These are phyloP conservation scores for Acrodontium crateriforme DNA, from an alignment of 2,329 filamentous ascomycete species.

Conservation along the genomic window DNA sequence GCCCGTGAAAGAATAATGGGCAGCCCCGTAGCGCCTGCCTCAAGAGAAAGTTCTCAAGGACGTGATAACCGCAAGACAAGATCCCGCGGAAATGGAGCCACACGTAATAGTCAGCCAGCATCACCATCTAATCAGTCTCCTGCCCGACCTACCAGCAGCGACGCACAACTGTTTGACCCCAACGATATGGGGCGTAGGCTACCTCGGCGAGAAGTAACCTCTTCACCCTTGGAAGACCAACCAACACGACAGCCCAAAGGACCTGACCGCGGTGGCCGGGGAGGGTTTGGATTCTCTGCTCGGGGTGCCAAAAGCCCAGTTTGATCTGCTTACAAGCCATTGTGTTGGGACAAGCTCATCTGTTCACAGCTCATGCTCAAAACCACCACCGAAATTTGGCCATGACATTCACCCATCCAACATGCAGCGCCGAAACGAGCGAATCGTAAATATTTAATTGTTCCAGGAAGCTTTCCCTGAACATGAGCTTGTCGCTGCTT, in stretches of 20 bases:
- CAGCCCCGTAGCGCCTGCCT: constrained; percentile 24
- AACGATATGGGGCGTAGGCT: constrained; percentile 40
- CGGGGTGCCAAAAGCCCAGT: no score
- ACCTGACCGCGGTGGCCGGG: constrained; percentile 62
- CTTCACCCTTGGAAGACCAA: constrained; percentile 45
- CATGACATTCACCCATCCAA: no score
- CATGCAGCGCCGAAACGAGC: no score
- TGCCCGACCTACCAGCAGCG: constrained; percentile 17
- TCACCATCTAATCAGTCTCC: constrained; percentile 25
- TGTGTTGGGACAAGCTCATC: no score
- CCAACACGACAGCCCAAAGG: constrained; percentile 63
- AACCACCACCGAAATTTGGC: no score
- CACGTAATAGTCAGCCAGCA: constrained; percentile 22
- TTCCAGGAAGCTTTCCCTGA: no score
- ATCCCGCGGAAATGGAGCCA: constrained; percentile 19
- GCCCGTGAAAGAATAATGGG: constrained; percentile 79
- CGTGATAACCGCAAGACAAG: constrained; percentile 12
- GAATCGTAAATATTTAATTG: no score
- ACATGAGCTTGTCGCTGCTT: no score
- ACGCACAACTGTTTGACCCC: constrained; percentile 64
- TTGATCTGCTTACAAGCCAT: no score
- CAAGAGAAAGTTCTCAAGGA: constrained; percentile 19
- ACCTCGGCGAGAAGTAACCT: constrained; percentile 29
- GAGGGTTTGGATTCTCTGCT: constrained; percentile 61
- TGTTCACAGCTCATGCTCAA: no score